phyloP scores from a whole-genome alignment of 225 moss, liverwort and hornwort species.

The Asterella californica region DNA sequence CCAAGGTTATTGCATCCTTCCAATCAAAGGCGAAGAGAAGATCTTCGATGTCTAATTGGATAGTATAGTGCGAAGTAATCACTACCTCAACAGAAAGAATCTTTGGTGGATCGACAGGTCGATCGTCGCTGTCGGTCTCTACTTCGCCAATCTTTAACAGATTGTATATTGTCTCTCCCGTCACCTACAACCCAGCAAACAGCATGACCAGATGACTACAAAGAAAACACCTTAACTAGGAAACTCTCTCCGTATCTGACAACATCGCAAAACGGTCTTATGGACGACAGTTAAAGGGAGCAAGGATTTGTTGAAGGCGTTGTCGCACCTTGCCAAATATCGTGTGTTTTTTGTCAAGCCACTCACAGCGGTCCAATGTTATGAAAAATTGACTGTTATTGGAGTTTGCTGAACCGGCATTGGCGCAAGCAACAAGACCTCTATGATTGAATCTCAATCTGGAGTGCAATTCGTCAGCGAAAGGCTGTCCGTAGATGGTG shows the following conservation, averaged over 20 bases:
- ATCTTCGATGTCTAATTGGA: not conserved
- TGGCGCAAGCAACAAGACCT: slow-evolving; percentile 95
- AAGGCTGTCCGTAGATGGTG: slow-evolving; percentile 87
- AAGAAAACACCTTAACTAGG: not conserved
- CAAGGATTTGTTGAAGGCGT: not conserved
- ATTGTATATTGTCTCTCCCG: slow-evolving; percentile 97
- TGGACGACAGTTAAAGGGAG: not conserved
- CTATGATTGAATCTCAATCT: slow-evolving; percentile 91
- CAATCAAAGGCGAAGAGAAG: not conserved
- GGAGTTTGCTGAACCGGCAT: slow-evolving; percentile 77
- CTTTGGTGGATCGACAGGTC: slow-evolving; percentile 74
- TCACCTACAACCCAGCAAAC: slow-evolving; percentile 48
- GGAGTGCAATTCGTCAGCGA: slow-evolving; percentile 86
- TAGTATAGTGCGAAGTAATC: not conserved
- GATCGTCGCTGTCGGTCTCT: slow-evolving; percentile 76
- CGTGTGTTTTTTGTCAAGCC: slow-evolving; percentile 97
- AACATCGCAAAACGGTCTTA: not conserved
- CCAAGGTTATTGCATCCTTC: not conserved
- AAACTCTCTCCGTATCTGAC: not conserved
- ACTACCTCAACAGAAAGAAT: slow-evolving; percentile 87
- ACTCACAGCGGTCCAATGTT: slow-evolving; percentile 92
- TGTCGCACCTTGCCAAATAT: slow-evolving; percentile 85
- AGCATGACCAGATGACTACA: not conserved
- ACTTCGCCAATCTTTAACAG: slow-evolving; percentile 86
- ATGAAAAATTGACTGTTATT: slow-evolving; percentile 99